These are phyloP conservation scores for Cucumis cinereus DNA, from an alignment of 306 rosid species.

Conservation along the genomic window DNA sequence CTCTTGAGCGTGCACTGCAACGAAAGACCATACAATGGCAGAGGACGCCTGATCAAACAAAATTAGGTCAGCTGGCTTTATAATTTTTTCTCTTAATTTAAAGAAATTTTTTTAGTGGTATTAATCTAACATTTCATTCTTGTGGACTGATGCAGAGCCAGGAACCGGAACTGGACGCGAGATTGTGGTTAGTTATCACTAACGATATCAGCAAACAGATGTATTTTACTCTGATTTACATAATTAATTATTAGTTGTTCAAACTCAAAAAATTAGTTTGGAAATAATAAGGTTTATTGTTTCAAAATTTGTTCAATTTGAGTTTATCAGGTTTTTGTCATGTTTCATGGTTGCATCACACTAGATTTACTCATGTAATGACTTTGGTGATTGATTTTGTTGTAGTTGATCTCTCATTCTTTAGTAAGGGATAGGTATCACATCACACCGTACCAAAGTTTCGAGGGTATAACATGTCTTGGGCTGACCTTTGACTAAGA, in stretches of 20 bases:
- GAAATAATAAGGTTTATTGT: neutral
- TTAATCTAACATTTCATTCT: conserved; percentile 11
- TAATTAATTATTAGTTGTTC: neutral
- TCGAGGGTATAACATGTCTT: neutral
- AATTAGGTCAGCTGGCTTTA: conserved; percentile 35
- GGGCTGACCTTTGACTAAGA: neutral
- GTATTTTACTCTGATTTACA: neutral
- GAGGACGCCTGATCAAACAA: conserved; percentile 37
- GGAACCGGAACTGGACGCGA: conserved; percentile 72
- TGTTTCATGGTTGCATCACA: neutral
- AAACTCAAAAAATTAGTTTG: neutral
- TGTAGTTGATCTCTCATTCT: neutral
- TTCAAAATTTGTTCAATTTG: neutral
- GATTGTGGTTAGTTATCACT: conserved; percentile 49
- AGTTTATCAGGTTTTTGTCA: neutral
- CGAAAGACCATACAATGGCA: conserved; percentile 45
- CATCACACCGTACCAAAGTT: neutral
- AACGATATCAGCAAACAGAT: neutral
- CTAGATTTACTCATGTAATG: neutral
- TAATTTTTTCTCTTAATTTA: conserved; percentile 10
- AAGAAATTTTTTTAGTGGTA: neutral
- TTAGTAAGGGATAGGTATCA: neutral
- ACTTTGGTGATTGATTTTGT: neutral
- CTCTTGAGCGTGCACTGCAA: conserved; percentile 42
- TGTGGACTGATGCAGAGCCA: conserved; percentile 48